Evolutionary conservation across 768 basidiomycete genomes (phyloP).

Genomic region (Tulasnella sp.): DNA sequence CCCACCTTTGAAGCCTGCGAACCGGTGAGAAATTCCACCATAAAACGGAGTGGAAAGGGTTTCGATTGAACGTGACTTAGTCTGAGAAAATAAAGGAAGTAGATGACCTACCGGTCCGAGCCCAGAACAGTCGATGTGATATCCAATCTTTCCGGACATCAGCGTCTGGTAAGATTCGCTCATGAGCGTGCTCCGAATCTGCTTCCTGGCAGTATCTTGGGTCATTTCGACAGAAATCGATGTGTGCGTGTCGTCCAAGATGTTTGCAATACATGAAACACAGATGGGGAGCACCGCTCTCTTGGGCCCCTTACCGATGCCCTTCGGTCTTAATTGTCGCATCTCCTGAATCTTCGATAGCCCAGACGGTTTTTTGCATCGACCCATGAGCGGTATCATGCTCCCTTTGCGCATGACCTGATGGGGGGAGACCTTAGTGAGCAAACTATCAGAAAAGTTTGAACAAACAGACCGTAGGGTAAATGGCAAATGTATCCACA

Average conservation of each 20-base stretch:
- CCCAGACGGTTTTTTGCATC: constrained; percentile 27
- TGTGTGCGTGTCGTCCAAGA: constrained; percentile 16
- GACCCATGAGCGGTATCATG: constrained; percentile 28
- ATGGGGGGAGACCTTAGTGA: too few relatives aligned
- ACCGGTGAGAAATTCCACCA: too few relatives aligned
- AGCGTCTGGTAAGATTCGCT: constrained; percentile 47
- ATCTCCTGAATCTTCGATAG: constrained; percentile 8
- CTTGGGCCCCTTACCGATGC: not conserved
- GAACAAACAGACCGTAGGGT: constrained; percentile 13
- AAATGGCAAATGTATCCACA: constrained; percentile 26
- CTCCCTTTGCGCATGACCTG: constrained; percentile 24
- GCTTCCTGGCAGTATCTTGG: constrained; percentile 33
- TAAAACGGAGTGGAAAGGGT: too few relatives aligned
- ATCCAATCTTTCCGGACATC: constrained; percentile 51
- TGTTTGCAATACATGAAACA: constrained; percentile 17
- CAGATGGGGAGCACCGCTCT: constrained; percentile 14
- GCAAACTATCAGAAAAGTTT: not conserved
- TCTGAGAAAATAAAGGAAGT: too few relatives aligned
- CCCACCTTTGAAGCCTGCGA: constrained; percentile 19
- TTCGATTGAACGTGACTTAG: too few relatives aligned
- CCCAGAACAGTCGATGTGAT: constrained; percentile 56
- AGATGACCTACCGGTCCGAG: constrained; percentile 49
- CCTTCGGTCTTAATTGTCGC: constrained; percentile 6
- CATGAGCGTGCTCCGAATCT: constrained; percentile 48
- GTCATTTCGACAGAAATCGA: constrained; percentile 14